Evolutionary conservation across 2,329 filamentous ascomycete genomes (phyloP), one percentile per base, ranked within the genome.

Genomic region (Hirsutella thompsonii): DNA sequence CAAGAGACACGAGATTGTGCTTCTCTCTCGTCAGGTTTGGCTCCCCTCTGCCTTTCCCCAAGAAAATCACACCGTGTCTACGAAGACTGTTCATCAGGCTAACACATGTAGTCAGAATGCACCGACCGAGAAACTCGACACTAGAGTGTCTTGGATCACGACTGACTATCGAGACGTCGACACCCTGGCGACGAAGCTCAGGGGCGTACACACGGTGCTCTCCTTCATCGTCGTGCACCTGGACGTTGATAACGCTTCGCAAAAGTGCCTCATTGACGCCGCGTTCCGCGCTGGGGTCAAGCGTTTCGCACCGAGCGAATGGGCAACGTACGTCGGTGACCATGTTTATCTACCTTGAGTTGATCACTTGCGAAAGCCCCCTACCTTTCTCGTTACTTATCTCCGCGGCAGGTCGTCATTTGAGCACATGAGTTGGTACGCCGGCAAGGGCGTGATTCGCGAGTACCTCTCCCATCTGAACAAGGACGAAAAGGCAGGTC

Each of bases 251-350:
- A 47, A 61, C 26, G 52, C 54, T n/a, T 54, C 68, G 3, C 51
- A 54, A 36, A 52, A 45, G 23, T 53, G 67, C 9, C 58, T 80
- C 40, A 68, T 79, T 26, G 68, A 79, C 34, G 77, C 76, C 1
- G 66, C 74, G 19, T 61, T 76, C 14, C 61, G 63, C 6, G 76
- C 74, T 3, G 73, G 74, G 1, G 74, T 81, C 5, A 69, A 75
- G 49, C 65, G 74, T 5, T 77, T 79, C 57, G 62, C 80, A 11
- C 74, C 76, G 1, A 74, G 72, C 29, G 79, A 83, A 47, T 83
- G 69, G 46, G 58, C 52, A 19, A 57, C 56, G 67, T 69, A 26
- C 6, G 23, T 26, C 11, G 23, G 6, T 6, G 6, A 26, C 23
- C 11, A 26, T 11, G 23, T 11, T n/a, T n/a, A n/a, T n/a, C n/a